Evolutionary conservation across 192 early-diverging fungal genomes (phyloP).

Genomic region (Gaertneriomyces semiglobifer): DNA sequence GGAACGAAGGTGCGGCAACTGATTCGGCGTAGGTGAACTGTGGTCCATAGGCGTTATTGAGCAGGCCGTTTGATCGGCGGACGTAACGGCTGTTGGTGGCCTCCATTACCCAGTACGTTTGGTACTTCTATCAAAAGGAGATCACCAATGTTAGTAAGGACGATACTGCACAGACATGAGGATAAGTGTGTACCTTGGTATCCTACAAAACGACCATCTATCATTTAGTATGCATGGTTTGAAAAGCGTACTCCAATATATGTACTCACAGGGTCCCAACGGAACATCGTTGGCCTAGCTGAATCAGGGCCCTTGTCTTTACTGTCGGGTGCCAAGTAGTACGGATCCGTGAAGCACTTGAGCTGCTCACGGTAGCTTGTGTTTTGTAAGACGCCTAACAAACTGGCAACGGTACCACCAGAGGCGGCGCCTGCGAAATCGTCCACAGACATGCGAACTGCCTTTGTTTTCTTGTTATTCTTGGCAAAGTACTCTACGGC

Average conservation of each 20-base stretch:
- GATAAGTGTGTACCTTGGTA: too few relatives aligned
- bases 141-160: constrained; percentile 23
- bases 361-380: constrained; percentile 23
- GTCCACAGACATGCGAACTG: constrained; percentile 17
- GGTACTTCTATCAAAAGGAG: constrained; percentile 48
- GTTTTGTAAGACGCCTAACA: constrained; percentile 26
- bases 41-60: constrained; percentile 49
- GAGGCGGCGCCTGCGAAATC: constrained; percentile 49
- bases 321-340: constrained; percentile 23
- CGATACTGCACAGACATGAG: constrained; percentile 43
- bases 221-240: too few relatives aligned
- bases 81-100: constrained; percentile 62
- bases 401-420: constrained; percentile 65
- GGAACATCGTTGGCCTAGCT: constrained; percentile 10
- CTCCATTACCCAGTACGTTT: constrained; percentile 63
- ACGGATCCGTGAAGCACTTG: constrained; percentile 29
- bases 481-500: constrained; percentile 45
- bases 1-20: constrained; percentile 44
- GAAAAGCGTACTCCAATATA: too few relatives aligned
- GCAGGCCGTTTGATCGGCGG: constrained; percentile 57
- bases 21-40: constrained; percentile 65
- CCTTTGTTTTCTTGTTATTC: constrained; percentile 26
- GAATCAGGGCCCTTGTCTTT: constrained; percentile 7
- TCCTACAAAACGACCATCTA: too few relatives aligned
- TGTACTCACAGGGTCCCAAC: constrained; percentile 19